Evolutionary conservation across 169 alveolate species (phyloP).

Genomic region (Eimeria necatrix): DNA sequence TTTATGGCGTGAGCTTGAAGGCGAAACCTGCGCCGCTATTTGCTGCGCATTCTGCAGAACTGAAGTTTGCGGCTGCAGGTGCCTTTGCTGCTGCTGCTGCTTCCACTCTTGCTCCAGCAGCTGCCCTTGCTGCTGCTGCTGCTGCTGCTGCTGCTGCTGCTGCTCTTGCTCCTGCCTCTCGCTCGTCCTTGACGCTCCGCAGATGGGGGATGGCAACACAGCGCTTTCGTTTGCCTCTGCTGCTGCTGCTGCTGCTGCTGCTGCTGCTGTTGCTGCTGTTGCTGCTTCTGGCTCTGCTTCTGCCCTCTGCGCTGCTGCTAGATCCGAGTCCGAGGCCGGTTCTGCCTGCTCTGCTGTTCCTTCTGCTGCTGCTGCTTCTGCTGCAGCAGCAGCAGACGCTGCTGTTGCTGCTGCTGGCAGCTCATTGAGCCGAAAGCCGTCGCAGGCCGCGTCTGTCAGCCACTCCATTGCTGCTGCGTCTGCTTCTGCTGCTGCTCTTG

Average conservation of each 20-base stretch:
- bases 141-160: background rate
- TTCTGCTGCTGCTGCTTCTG: background rate
- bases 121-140: constrained; percentile 9
- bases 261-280: background rate
- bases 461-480: constrained; percentile 32
- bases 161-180: background rate
- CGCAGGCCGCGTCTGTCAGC: constrained; percentile 6
- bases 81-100: constrained; percentile 9
- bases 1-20: too few relatives aligned
- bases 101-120: background rate
- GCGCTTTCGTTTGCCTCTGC: background rate
- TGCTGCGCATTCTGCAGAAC: background rate
- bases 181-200: background rate
- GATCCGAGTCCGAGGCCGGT: background rate
- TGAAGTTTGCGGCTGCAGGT: background rate
- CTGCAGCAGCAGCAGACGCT: constrained; percentile 1
- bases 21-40: too few relatives aligned
- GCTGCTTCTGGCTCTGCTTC: constrained; percentile 24
- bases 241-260: background rate
- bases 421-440: background rate
- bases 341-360: background rate
- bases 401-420: constrained; percentile 37
- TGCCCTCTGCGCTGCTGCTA: background rate
- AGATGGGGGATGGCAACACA: background rate
- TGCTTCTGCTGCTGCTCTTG: background rate